phyloP scores from a whole-genome alignment of 2,329 filamentous ascomycete genomes.

The Uncinocarpus reesii region DNA sequence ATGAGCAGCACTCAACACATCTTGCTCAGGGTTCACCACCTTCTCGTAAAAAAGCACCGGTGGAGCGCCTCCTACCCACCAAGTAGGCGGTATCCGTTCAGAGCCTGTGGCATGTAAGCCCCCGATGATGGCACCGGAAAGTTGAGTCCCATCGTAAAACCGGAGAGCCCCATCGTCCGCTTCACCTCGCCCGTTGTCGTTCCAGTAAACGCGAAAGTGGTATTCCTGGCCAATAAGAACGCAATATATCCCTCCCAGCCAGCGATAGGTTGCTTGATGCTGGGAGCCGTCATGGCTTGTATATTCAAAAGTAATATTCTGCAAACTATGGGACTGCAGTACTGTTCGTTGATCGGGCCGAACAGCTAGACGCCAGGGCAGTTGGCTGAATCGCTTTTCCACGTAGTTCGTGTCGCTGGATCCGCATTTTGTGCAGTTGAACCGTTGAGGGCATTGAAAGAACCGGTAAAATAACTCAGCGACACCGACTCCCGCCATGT shows the following conservation, averaged over 20 bases:
- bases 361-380: conserved; percentile 28
- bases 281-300: conserved; percentile 14
- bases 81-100: conserved; percentile 22
- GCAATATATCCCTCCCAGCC: conserved; percentile 32
- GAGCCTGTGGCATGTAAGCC: conserved; percentile 16
- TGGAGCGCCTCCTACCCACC: conserved; percentile 20
- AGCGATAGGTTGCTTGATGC: conserved; percentile 26
- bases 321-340: conserved; percentile 21
- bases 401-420: conserved; percentile 11
- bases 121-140: conserved; percentile 23
- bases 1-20: neutral
- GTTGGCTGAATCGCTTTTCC: conserved; percentile 15
- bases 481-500: conserved; percentile 18
- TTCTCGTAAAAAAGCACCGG: conserved; percentile 30
- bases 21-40: conserved; percentile 7
- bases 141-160: conserved; percentile 26
- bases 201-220: conserved; percentile 26
- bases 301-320: conserved; percentile 22
- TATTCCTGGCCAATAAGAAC: conserved; percentile 3
- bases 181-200: conserved; percentile 24
- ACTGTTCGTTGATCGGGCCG: conserved; percentile 13
- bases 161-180: conserved; percentile 17
- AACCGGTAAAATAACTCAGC: conserved; percentile 18
- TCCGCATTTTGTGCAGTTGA: neutral
- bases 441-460: conserved; percentile 11